Conservation (phyloP, 441 rosid genomes). For the Omphalea diandra region DNA sequence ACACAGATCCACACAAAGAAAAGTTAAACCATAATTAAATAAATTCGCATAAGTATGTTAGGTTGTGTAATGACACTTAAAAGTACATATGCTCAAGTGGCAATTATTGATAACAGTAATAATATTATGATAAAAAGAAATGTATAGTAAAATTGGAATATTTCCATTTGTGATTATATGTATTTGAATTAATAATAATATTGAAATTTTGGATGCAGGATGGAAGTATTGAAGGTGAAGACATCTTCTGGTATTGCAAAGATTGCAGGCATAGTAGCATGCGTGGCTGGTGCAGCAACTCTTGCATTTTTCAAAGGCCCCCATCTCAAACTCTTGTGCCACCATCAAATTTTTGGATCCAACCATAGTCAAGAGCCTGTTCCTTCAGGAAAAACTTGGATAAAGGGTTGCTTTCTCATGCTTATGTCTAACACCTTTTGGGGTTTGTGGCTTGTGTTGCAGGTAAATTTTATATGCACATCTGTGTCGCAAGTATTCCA, state of each 20-base stretch:
- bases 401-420: constrained; percentile 86
- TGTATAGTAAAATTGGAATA: too few species aligned
- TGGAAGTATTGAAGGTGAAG: constrained; percentile 58
- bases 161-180: too few species aligned
- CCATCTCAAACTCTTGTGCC: constrained; percentile 41
- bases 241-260: constrained; percentile 59
- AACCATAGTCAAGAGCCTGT: constrained; percentile 24
- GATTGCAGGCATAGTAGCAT: constrained; percentile 55
- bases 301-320: constrained; percentile 82
- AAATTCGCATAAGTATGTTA: too few species aligned
- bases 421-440: constrained; percentile 57
- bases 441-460: constrained; percentile 85
- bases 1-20: too few species aligned
- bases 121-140: too few species aligned
- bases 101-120: too few species aligned
- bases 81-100: too few species aligned
- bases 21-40: too few species aligned
- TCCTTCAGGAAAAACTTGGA: constrained; percentile 56
- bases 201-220: constrained; percentile 32
- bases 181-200: too few species aligned
- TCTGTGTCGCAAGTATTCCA: too few species aligned
- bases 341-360: constrained; percentile 33
- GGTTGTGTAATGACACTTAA: too few species aligned
- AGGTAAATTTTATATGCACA: too few species aligned
- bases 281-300: constrained; percentile 61